Conservation (phyloP, 176 grass and related monocot species). For the barley (Hordeum vulgare) region MorexV3_pseudomolecules_assembly NC_058524.1:598118172-598118671, state of each 20-base stretch:
- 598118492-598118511: not conserved
- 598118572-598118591: not conserved
- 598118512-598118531: not conserved
- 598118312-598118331: not conserved
- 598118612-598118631: not conserved
- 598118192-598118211: not conserved
- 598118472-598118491: not conserved
- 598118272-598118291: not conserved
- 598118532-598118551: not conserved
- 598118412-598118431: not conserved
- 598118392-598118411: not conserved
- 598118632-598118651: not conserved
- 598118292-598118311: not conserved
- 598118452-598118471: not conserved
- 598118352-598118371: not conserved
- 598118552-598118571: not conserved
- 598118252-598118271: not conserved
- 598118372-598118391: not conserved
- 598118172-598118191: not conserved
- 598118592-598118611: not conserved
- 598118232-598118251: not conserved
- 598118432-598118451: not conserved
- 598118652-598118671: not conserved
- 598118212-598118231: not conserved
- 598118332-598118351: not conserved